phyloP scores from a whole-genome alignment of 148 eudicot species.

The Cornus kousa region DNA sequence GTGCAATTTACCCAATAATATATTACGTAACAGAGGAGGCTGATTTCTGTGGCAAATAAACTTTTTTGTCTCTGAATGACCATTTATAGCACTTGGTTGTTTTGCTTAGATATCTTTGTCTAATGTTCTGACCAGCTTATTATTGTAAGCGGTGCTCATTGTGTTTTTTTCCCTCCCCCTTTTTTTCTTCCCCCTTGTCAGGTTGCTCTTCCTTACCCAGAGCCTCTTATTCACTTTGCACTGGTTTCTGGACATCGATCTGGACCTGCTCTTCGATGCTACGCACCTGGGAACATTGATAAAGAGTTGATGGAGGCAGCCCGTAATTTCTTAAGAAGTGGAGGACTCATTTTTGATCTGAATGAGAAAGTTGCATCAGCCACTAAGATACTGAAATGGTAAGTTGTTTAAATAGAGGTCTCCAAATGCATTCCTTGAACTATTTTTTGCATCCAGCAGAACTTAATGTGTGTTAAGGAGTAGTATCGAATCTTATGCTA shows the following conservation, averaged over 20 bases:
- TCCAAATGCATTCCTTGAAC: not conserved
- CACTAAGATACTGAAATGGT: slow-evolving; percentile 51
- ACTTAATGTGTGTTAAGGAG: not conserved
- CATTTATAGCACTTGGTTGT: not conserved
- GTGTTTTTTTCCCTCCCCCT: not conserved
- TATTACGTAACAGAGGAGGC: too few relatives aligned
- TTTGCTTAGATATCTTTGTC: slow-evolving; percentile 1
- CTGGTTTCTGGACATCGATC: slow-evolving; percentile 48
- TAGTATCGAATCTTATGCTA: not conserved
- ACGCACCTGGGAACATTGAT: slow-evolving; percentile 45
- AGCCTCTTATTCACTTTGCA: slow-evolving; percentile 59
- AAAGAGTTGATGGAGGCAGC: slow-evolving; percentile 51
- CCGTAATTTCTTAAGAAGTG: slow-evolving; percentile 32
- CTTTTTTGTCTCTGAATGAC: too few relatives aligned
- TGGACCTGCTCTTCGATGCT: slow-evolving; percentile 52
- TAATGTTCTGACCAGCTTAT: not conserved
- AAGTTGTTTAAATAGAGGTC: slow-evolving; percentile 4
- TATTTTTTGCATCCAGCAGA: not conserved
- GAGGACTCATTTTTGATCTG: slow-evolving; percentile 43
- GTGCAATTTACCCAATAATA: too few relatives aligned
- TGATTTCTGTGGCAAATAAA: too few relatives aligned
- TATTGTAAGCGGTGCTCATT: not conserved
- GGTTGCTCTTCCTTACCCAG: slow-evolving; percentile 50
- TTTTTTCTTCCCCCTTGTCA: slow-evolving; percentile 20
- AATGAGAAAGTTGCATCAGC: slow-evolving; percentile 29